Evolutionary conservation across 192 early-diverging fungal genomes (phyloP).

Genomic region (Kappamyces sp.): DNA sequence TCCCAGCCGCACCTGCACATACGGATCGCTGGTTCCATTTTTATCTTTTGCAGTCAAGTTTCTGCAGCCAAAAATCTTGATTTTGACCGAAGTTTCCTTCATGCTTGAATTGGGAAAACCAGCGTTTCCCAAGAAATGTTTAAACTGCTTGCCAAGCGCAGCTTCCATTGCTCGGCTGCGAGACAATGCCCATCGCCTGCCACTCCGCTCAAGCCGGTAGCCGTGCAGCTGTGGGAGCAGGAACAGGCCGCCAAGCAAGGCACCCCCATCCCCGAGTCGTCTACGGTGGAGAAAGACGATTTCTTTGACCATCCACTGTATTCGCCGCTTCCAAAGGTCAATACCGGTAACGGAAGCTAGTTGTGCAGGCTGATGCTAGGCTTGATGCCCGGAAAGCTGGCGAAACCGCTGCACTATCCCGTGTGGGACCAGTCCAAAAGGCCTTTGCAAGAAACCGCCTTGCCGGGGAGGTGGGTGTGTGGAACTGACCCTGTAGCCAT

Average conservation of each 20-base stretch:
- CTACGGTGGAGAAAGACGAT: conserved; percentile 15
- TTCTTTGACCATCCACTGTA: conserved; percentile 37
- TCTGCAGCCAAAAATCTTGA: neutral
- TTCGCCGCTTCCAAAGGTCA: conserved; percentile 32
- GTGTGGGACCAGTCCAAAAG: conserved; percentile 40
- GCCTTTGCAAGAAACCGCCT: conserved; percentile 14
- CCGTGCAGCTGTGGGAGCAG: conserved; percentile 12
- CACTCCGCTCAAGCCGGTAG: neutral
- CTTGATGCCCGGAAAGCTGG: conserved; percentile 23
- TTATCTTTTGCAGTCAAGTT: conserved; percentile 42
- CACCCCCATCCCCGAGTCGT: conserved; percentile 6
- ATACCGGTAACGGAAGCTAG: conserved; percentile 19
- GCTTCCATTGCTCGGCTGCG: too few relatives aligned
- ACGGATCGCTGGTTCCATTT: conserved; percentile 49
- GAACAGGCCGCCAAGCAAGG: conserved; percentile 8
- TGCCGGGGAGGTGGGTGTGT: conserved; percentile 18
- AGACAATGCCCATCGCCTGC: too few relatives aligned
- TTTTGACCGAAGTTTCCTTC: too few relatives aligned
- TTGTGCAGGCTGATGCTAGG: conserved; percentile 8
- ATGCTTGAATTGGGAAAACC: too few relatives aligned
- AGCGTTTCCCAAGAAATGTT: too few relatives aligned
- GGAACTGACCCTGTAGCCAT: conserved; percentile 17
- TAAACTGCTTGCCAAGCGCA: too few relatives aligned
- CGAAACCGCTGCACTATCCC: conserved; percentile 36
- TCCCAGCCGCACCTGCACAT: conserved; percentile 50